phyloP scores from a whole-genome alignment of 192 early-diverging fungal genomes.

The Coemansia guatemalensis region DNA sequence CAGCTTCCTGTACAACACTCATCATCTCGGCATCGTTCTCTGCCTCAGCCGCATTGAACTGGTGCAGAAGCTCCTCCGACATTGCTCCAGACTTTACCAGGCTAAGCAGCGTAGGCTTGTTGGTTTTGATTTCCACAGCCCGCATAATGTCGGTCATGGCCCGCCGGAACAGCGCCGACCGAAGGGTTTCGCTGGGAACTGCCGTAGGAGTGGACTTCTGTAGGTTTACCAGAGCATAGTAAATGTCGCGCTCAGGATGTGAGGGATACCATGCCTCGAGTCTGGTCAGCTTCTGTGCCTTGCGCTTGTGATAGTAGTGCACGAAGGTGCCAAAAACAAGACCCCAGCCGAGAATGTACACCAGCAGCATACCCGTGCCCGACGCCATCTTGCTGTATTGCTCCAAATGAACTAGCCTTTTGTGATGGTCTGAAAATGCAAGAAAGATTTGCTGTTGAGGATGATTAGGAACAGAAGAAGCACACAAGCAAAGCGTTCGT shows the following conservation, averaged over 20 bases:
- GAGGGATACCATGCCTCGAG: conserved; percentile 70
- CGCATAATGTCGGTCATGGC: conserved; percentile 78
- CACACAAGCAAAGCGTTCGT: not conserved
- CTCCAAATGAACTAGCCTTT: not conserved
- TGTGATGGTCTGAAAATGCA: not conserved
- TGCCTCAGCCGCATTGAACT: conserved; percentile 74
- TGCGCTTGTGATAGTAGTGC: conserved; percentile 57
- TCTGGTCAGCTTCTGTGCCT: conserved; percentile 44
- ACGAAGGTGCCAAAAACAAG: conserved; percentile 58
- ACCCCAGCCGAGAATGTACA: conserved; percentile 55
- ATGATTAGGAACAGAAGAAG: not conserved
- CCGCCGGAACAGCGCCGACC: conserved; percentile 74
- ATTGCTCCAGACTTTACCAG: conserved; percentile 78
- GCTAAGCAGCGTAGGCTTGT: conserved; percentile 72
- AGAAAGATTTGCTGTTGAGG: not conserved
- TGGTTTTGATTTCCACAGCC: conserved; percentile 70
- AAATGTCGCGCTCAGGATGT: conserved; percentile 63
- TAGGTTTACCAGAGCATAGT: conserved; percentile 61
- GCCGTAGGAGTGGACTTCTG: conserved; percentile 52
- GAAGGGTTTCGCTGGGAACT: conserved; percentile 60
- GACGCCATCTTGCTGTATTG: conserved; percentile 42
- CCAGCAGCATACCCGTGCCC: conserved; percentile 50
- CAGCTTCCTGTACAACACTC: conserved; percentile 80
- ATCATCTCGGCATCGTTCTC: conserved; percentile 77
- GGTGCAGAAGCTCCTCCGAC: conserved; percentile 78